Conservation (phyloP, 768 basidiomycete species). For the Amanita jacksonii region DNA sequence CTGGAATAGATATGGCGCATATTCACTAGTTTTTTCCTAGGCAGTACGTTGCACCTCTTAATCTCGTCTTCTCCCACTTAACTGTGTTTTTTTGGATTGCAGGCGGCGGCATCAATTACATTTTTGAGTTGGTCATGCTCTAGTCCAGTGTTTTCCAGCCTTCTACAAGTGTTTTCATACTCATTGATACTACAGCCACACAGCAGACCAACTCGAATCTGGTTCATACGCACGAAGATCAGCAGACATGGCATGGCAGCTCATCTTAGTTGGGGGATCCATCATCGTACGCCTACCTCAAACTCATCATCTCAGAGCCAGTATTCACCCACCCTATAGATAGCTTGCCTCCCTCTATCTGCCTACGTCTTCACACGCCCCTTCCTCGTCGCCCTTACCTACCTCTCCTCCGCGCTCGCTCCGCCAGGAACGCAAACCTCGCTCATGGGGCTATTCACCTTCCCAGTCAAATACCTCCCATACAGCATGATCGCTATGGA, state of each 20-base stretch:
- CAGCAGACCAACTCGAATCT: slow-evolving; percentile 54
- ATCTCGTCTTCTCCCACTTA: too few relatives aligned
- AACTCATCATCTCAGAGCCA: neutral
- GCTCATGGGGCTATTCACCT: slow-evolving; percentile 67
- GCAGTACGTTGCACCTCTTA: slow-evolving; percentile 41
- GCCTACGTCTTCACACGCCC: slow-evolving; percentile 52
- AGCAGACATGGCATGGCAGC: slow-evolving; percentile 73
- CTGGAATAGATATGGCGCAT: slow-evolving; percentile 71
- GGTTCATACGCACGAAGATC: slow-evolving; percentile 48
- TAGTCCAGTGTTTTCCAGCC: slow-evolving; percentile 37
- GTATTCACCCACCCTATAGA: slow-evolving; percentile 16
- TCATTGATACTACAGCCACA: slow-evolving; percentile 38
- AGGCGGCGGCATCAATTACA: slow-evolving; percentile 42
- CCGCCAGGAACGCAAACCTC: slow-evolving; percentile 61
- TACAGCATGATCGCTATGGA: slow-evolving; percentile 70
- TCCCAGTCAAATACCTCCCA: slow-evolving; percentile 67
- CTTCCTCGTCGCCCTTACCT: slow-evolving; percentile 56
- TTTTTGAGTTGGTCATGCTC: slow-evolving; percentile 65
- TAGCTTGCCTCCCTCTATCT: slow-evolving; percentile 51
- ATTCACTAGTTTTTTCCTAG: slow-evolving; percentile 67
- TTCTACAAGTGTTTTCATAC: neutral
- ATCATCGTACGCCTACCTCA: slow-evolving; percentile 45
- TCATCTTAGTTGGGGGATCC: slow-evolving; percentile 39
- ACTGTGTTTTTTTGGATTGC: neutral
- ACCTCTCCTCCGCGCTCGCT: slow-evolving; percentile 58